These are phyloP conservation scores for Baudoinia panamericana DNA, from an alignment of 495 filamentous ascomycete genomes.

Conservation along the genomic window DNA sequence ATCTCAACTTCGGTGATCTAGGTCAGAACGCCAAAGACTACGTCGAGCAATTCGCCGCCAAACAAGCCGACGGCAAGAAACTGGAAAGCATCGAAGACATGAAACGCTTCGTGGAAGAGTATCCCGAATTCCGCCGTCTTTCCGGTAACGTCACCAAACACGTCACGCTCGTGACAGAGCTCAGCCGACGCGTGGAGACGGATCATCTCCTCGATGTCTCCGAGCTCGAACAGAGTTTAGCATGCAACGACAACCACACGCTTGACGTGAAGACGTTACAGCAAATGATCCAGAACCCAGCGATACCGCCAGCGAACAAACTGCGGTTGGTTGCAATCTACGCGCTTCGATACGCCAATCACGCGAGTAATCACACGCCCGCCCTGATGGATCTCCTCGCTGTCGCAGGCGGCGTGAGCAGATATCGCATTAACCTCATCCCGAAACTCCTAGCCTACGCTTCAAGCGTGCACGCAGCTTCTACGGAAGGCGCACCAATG, in stretches of 20 bases:
- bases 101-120: conserved; percentile 98
- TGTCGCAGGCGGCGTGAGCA: conserved; percentile 59
- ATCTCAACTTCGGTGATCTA: conserved; percentile 92
- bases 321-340: conserved; percentile 82
- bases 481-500: conserved; percentile 46
- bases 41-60: conserved; percentile 92
- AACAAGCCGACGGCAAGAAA: conserved; percentile 81
- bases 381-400: conserved; percentile 74
- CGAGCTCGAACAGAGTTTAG: conserved; percentile 91
- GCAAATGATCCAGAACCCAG: conserved; percentile 61
- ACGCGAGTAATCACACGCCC: conserved; percentile 64
- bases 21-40: conserved; percentile 98
- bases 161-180: conserved; percentile 86
- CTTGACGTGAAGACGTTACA: conserved; percentile 83
- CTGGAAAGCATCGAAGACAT: conserved; percentile 96
- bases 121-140: conserved; percentile 90
- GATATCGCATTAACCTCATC: conserved; percentile 60
- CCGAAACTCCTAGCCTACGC: conserved; percentile 70
- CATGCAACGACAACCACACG: conserved; percentile 89
- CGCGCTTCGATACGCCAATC: conserved; percentile 77
- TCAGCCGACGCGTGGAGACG: conserved; percentile 71
- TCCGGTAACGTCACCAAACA: conserved; percentile 98
- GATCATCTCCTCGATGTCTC: conserved; percentile 84
- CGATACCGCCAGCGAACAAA: conserved; percentile 65
- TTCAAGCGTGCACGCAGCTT: conserved; percentile 59